Conservation (phyloP, 2,329 filamentous ascomycete genomes). For the Cladosporium sp. region DNA sequence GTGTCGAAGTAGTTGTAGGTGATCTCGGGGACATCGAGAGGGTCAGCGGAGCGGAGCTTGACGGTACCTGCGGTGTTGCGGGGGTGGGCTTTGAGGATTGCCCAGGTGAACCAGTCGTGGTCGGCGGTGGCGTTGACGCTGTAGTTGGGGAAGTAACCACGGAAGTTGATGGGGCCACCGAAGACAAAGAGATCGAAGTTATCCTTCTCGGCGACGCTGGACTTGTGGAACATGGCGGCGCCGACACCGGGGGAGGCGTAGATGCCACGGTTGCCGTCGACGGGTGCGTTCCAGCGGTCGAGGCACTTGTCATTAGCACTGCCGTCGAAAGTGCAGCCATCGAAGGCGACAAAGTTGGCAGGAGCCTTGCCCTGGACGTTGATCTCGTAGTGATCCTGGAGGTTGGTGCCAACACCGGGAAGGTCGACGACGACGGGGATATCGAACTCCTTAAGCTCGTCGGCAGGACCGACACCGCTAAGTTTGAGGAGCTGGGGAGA, state of each 20-base stretch:
- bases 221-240: slow-evolving; percentile 48
- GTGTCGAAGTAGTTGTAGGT: slow-evolving; percentile 61
- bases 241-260: slow-evolving; percentile 57
- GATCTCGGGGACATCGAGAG: slow-evolving; percentile 65
- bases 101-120: slow-evolving; percentile 52
- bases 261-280: slow-evolving; percentile 43
- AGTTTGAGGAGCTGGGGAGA: slow-evolving; percentile 67
- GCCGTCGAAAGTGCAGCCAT: slow-evolving; percentile 44
- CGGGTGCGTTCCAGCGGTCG: slow-evolving; percentile 45
- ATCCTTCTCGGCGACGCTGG: slow-evolving; percentile 44
- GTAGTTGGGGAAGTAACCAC: slow-evolving; percentile 59
- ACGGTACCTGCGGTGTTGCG: slow-evolving; percentile 65
- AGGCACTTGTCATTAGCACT: slow-evolving; percentile 45
- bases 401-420: slow-evolving; percentile 64
- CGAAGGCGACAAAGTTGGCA: slow-evolving; percentile 40
- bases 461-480: slow-evolving; percentile 59
- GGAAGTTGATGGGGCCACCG: slow-evolving; percentile 58
- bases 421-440: slow-evolving; percentile 59
- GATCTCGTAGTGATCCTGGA: slow-evolving; percentile 63
- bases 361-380: slow-evolving; percentile 50
- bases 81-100: slow-evolving; percentile 63
- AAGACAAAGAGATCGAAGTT: slow-evolving; percentile 59
- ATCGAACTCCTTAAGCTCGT: slow-evolving; percentile 54
- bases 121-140: slow-evolving; percentile 48
- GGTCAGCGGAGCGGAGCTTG: slow-evolving; percentile 61